These are phyloP conservation scores for Aspergillus haitiensis DNA, from an alignment of 495 filamentous ascomycete species.

Conservation along the genomic window DNA sequence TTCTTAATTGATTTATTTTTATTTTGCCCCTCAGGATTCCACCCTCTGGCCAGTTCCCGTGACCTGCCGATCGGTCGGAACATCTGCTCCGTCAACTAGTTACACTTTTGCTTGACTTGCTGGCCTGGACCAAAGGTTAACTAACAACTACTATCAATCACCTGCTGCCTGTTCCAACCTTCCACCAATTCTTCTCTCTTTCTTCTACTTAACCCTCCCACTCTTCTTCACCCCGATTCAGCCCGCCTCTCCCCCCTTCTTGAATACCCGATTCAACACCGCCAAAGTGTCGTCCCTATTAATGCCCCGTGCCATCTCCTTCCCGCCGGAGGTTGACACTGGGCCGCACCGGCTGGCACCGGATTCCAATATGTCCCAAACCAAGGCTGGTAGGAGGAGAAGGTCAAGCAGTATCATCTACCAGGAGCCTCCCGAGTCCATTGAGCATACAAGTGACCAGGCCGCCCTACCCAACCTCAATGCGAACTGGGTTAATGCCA, in stretches of 20 bases:
- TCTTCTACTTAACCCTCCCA: not conserved
- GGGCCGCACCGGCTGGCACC: constrained; percentile 53
- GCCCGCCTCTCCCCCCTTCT: constrained; percentile 2
- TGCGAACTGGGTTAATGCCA: constrained; percentile 97
- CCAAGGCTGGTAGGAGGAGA: constrained; percentile 70
- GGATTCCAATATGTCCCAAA: constrained; percentile 57
- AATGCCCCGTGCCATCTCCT: constrained; percentile 76
- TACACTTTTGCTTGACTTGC: constrained; percentile 3
- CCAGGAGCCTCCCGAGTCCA: constrained; percentile 87
- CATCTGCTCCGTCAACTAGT: constrained; percentile 9
- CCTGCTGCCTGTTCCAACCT: constrained; percentile 7
- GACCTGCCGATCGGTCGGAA: constrained; percentile 20
- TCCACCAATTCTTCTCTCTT: not conserved
- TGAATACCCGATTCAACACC: constrained; percentile 53
- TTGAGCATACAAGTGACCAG: constrained; percentile 96
- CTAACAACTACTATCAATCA: constrained; percentile 6
- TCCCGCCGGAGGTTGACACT: constrained; percentile 71
- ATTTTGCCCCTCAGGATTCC: not conserved
- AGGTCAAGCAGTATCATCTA: constrained; percentile 96
- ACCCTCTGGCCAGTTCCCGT: constrained; percentile 11
- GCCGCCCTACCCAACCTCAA: constrained; percentile 92
- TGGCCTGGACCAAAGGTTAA: not conserved
- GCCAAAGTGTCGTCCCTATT: constrained; percentile 84
- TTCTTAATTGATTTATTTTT: not conserved
- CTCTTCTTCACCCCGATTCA: not conserved